These are phyloP conservation scores for Withania somnifera DNA, from an alignment of 305 asterid genomes.

Conservation along the genomic window DNA sequence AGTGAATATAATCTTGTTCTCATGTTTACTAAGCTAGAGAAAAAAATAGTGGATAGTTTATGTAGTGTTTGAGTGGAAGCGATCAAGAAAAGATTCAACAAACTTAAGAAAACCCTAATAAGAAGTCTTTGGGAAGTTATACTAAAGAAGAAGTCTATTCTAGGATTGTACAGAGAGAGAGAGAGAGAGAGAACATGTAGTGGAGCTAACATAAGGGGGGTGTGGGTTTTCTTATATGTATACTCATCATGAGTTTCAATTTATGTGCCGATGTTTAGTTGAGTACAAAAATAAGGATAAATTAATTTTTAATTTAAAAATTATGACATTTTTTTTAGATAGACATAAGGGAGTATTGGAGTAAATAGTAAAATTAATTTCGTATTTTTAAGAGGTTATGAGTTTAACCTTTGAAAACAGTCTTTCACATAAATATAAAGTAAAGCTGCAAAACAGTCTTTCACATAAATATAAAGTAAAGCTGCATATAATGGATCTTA, in stretches of 20 bases:
- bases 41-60: neutral
- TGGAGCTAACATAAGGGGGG: neutral
- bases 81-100: neutral
- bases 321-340: neutral
- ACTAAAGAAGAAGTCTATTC: neutral
- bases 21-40: neutral
- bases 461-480: too few species aligned
- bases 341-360: neutral
- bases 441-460: too few species aligned
- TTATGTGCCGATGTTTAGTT: neutral
- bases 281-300: neutral
- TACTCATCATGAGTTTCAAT: neutral
- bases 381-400: too few species aligned
- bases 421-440: too few species aligned
- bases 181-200: neutral
- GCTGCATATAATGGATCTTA: too few species aligned
- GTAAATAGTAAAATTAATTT: too few species aligned
- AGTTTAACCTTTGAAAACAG: too few species aligned
- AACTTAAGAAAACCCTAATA: neutral
- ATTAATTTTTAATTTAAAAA: neutral
- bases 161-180: slow-evolving; percentile 1
- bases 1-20: neutral
- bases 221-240: neutral
- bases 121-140: neutral
- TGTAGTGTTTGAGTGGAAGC: neutral